phyloP scores from a whole-genome alignment of 768 basidiomycete species.

The Thelephora aurantiotincta region DNA sequence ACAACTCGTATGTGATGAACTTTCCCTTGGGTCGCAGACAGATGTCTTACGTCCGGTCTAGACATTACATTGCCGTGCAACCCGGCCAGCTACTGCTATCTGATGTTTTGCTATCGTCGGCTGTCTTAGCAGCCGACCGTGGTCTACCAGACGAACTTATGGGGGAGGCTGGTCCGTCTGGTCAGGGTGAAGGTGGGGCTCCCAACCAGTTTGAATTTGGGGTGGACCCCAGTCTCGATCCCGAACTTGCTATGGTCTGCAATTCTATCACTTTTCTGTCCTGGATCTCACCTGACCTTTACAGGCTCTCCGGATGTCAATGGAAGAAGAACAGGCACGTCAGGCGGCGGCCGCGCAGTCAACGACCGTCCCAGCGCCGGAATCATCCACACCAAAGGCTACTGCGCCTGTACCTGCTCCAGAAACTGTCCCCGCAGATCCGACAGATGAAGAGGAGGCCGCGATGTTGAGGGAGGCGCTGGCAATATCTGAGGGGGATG shows the following conservation, averaged over 20 bases:
- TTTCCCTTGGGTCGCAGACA: neutral
- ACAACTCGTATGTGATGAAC: constrained; percentile 62
- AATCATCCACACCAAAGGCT: constrained; percentile 20
- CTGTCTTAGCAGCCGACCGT: constrained; percentile 72
- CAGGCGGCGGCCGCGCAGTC: constrained; percentile 35
- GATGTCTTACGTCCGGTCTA: constrained; percentile 14
- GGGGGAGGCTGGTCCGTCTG: constrained; percentile 27
- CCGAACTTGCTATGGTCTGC: constrained; percentile 89
- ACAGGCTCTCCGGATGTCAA: constrained; percentile 91
- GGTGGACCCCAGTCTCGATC: constrained; percentile 90
- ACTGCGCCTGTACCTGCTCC: constrained; percentile 21
- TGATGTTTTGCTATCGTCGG: constrained; percentile 66
- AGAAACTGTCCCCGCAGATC: constrained; percentile 22
- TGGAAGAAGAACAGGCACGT: constrained; percentile 88
- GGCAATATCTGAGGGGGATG: constrained; percentile 52
- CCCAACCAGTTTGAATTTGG: constrained; percentile 60
- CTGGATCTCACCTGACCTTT: neutral
- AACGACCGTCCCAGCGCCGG: constrained; percentile 11
- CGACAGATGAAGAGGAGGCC: constrained; percentile 64
- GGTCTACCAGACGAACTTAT: constrained; percentile 52
- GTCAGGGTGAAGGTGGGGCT: constrained; percentile 29
- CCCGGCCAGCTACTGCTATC: constrained; percentile 73
- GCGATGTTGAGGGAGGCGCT: constrained; percentile 64
- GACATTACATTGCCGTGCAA: constrained; percentile 71
- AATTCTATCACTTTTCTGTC: neutral